Base-by-base conservation (phyloP, 2,329 filamentous ascomycete genomes). In the Hypoxylon sp. region DNA sequence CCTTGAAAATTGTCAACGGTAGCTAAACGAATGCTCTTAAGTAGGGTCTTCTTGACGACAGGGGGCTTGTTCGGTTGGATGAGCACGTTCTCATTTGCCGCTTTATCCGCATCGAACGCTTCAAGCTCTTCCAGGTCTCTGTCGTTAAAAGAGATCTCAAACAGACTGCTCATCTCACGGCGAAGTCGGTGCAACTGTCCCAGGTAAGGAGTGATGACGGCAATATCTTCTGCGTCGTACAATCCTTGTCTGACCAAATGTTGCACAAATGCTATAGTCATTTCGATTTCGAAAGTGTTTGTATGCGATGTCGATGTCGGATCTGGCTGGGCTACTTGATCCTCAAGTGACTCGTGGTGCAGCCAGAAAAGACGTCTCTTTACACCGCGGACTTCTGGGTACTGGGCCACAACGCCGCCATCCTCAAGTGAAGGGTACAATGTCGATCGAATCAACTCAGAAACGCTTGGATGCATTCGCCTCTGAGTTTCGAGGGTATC, bases 1-100 rank as follows among this genome's bases (percentile, higher is more conserved):
- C 91, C 91, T 70, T 94, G 90, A 58, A 92, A 93, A 67, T 93
- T 93, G 74, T 92, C 89, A 0, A 93, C 84, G 0, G 89, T 93
- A 0, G 89, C 88, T 0, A 90, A 75, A 3, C 86, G 78, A 2
- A 91, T 74, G 1, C 79, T 80, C 22, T 84, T 78, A 0, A 83
- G 71, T 0, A 89, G 77, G 0, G 78, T 81, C 3, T 78, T 80
- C 71, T 82, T 85, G 45, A 65, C 48, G 20, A 51, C 32, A 6
- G 44, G 57, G 5, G 45, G 14, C 24, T 32, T 44, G 32, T 36
- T 36, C 1, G 52, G 22, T 45, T 68, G 64, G 4, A 46, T 14
- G 8, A 61, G 60, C 5, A 16, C 11, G 18, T 70, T 69, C 33
- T 73, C 45, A n/a, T 73, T 66, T 9, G 67, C 68, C 11, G 71